A percentile compares a stretch with the other conserved stretches of the same genome.
These are phyloP conservation scores for Pyrus hybrid DNA, from an alignment of 331 rosid genomes.

Conservation along the genomic window DNA sequence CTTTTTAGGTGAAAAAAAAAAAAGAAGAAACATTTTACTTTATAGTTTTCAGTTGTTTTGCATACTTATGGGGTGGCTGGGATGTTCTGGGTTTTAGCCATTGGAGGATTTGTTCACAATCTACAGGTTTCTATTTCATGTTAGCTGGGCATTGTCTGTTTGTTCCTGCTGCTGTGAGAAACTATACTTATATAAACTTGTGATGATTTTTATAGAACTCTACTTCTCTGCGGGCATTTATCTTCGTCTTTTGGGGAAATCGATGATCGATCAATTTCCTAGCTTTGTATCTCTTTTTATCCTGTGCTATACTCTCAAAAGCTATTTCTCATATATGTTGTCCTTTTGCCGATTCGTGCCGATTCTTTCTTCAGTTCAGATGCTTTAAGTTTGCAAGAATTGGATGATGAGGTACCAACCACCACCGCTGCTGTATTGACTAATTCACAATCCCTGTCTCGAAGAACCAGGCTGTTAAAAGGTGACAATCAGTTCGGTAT, in stretches of 20 bases:
- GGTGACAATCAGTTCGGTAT: slow-evolving; percentile 62
- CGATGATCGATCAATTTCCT: background rate
- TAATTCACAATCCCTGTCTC: slow-evolving; percentile 75
- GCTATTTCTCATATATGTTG: background rate
- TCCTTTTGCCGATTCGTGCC: background rate
- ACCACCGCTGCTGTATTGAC: slow-evolving; percentile 68
- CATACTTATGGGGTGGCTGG: background rate
- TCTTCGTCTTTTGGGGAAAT: background rate
- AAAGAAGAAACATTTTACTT: background rate
- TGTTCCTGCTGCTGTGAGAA: background rate
- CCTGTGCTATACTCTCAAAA: background rate
- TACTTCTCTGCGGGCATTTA: background rate
- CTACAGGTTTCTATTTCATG: background rate
- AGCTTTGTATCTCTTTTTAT: background rate
- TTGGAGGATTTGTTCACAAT: background rate
- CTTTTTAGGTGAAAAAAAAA: background rate
- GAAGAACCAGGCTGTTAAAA: slow-evolving; percentile 82
- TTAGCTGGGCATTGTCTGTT: background rate
- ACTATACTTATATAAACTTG: background rate
- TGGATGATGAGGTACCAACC: slow-evolving; percentile 79
- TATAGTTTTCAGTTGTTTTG: background rate
- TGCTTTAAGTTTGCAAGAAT: slow-evolving; percentile 57
- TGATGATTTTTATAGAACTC: slow-evolving; percentile 1
- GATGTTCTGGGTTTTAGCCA: background rate
- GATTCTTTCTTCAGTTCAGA: slow-evolving; percentile 47